Conservation (phyloP, 495 filamentous ascomycete species). For the Gamarada debralockiae region DNA sequence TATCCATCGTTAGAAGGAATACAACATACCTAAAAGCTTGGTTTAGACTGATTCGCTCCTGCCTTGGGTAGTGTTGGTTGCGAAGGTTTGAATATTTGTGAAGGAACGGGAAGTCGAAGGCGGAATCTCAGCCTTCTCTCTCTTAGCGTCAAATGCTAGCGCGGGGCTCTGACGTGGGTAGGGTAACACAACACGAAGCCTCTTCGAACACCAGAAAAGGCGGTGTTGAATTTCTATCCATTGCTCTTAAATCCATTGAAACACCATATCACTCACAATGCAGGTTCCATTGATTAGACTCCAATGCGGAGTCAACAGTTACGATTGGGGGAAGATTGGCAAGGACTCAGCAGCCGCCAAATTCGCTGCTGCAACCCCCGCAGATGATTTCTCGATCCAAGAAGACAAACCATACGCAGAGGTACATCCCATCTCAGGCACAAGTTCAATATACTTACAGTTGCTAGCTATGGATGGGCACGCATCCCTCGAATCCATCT, state of each 20-base stretch:
- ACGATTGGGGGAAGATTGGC: slow-evolving; percentile 68
- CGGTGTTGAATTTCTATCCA: neutral
- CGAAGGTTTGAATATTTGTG: neutral
- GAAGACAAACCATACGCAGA: slow-evolving; percentile 61
- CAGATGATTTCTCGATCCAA: slow-evolving; percentile 62
- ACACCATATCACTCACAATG: slow-evolving; percentile 21
- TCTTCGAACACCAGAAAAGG: neutral
- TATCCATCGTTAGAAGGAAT: too few relatives aligned
- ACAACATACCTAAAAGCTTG: too few relatives aligned
- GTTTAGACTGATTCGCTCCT: too few relatives aligned
- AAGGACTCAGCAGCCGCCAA: slow-evolving; percentile 65
- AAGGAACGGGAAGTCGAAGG: neutral
- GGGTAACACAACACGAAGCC: neutral
- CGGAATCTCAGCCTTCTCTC: neutral
- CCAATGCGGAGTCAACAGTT: slow-evolving; percentile 49
- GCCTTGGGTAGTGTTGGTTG: too few relatives aligned
- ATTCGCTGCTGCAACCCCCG: slow-evolving; percentile 63
- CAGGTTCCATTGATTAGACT: slow-evolving; percentile 66
- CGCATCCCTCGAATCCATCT: slow-evolving; percentile 69
- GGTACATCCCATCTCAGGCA: slow-evolving; percentile 34
- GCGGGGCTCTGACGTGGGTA: neutral
- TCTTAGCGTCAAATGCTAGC: neutral
- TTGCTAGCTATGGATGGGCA: slow-evolving; percentile 67
- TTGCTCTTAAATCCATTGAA: neutral
- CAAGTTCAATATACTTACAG: neutral